Base-by-base conservation (phyloP, 768 basidiomycete genomes). In the Tulasnella calospora region DNA sequence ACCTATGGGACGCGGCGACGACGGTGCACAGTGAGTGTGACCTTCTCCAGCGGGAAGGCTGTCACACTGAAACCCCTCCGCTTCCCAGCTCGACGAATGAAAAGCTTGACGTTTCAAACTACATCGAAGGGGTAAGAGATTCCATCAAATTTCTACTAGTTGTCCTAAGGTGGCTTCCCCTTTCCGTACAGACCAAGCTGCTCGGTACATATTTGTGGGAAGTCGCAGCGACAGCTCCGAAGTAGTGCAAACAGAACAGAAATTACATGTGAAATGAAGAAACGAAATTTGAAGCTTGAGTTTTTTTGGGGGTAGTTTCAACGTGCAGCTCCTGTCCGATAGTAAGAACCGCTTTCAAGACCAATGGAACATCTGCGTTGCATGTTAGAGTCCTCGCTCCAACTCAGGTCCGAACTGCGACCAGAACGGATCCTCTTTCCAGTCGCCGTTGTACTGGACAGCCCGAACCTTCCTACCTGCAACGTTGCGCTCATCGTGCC, bases 1-100 rank as follows among this genome's bases (percentile, higher is more conserved):
- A 38, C 97, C 96, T 0, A 96, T 97, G 92, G 95, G 95, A 2
- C 88, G 96, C 73, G 94, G 94, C 2, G 95, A 98, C 82, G 97
- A 99, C 80, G 97, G 96, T 81, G 94, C 95, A 57, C 94, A 95
- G 92, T 94, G 82, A 80, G 92, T 89, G 0, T 21, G 21, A 6
- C 30, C 35, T 38, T 8, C 4, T 3, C 13, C 47, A 40, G 55
- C 71, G 19, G 15, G 23, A 44, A 33, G 13, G 6, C 23, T 10
- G 12, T 55, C 0, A 27, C 41, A 40, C 47, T 73, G 33, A 73
- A 35, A 41, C 21, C 40, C 30, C 55, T 71, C 30, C 2, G 9
- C 23, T 33, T 57, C 77, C 2, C 80, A 94, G 94, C 85, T 94
- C 93, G 74, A 95, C 93, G 15, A 96, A 97, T 84, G 97, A 98